Percentiles rank a stretch among this genome's conserved stretches.
phyloP scores from a whole-genome alignment of 1,284 basidiomycete species.

The Puccinia polysora region DNA sequence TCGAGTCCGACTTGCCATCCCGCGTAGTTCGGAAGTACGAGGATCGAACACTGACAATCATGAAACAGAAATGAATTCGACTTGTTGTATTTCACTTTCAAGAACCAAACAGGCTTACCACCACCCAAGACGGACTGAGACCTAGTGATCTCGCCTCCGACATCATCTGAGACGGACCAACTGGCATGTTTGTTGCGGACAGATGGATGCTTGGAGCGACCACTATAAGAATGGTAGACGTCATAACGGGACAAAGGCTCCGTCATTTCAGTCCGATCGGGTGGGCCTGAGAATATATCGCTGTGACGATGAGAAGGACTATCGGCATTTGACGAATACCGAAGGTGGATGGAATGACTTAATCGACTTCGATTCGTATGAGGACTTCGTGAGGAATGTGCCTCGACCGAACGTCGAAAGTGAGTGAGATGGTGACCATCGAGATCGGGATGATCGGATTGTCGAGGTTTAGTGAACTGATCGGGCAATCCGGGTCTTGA shows the following conservation, averaged over 20 bases:
- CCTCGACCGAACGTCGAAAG: background rate
- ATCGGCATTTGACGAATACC: background rate
- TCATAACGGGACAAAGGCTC: conserved; percentile 33
- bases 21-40: conserved; percentile 4
- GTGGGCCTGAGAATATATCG: background rate
- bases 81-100: background rate
- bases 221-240: background rate
- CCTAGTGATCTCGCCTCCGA: background rate
- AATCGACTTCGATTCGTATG: background rate
- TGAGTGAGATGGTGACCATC: background rate
- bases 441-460: background rate
- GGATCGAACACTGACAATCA: conserved; percentile 21
- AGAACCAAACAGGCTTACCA: conserved; percentile 11
- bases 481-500: conserved; percentile 30
- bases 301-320: conserved; percentile 12
- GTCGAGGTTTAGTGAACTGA: conserved; percentile 24
- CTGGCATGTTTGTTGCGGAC: conserved; percentile 34
- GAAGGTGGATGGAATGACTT: background rate
- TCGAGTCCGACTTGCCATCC: background rate
- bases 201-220: background rate
- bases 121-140: conserved; percentile 41
- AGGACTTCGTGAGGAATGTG: conserved; percentile 1
- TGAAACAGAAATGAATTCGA: background rate
- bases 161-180: conserved; percentile 8
- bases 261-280: conserved; percentile 24